Evolutionary conservation across 2,329 filamentous ascomycete genomes (phyloP), one percentile per base, ranked within the genome.

Genomic region (Aspergillus pseudoglaucus): DNA sequence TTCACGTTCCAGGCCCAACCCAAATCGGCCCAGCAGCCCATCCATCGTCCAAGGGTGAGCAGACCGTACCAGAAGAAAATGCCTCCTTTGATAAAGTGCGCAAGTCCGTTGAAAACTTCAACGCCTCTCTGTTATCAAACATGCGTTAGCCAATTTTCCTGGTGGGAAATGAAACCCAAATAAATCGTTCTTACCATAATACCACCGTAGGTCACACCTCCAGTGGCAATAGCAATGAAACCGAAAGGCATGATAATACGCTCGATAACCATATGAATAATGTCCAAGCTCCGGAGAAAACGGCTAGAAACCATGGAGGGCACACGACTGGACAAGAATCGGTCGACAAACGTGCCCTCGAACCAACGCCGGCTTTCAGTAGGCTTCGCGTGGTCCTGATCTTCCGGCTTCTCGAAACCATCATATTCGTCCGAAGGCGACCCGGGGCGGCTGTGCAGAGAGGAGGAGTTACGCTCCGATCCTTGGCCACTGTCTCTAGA

Each of bases 1-100:
- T 87, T 86, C 50, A 90, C 69, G 60, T 97, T 97, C 91, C 91
- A 96, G 0, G 90, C 88, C 91, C 91, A 97, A 55, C 91, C 91
- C 48, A 91, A 79, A 51, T 95, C 88, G 49, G 87, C 84, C 65
- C 95, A 97, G 65, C 87, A 87, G 22, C 91, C 91, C 62, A 90
- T 82, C 86, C 89, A 96, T 47, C 91, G 84, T 25, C 89, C 90
- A 3, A 97, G 76, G 0, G 88, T 95, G 51, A 96, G 72, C 17
- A 95, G 70, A 7, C 91, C 91, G 53, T 94, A 88, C 84, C 88
- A 93, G 72, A 96, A 89, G 75, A 97, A 97, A 47, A 97, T 86
- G 3, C 88, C 88, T 41, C 91, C 91, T 66, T 97, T 97, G 66
- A 96, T 83, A 73, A 88, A 95, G 64, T 97, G 91, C 6, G 91